Conservation (phyloP, 2,329 filamentous ascomycete genomes). For the Colletotrichum sp. region DNA sequence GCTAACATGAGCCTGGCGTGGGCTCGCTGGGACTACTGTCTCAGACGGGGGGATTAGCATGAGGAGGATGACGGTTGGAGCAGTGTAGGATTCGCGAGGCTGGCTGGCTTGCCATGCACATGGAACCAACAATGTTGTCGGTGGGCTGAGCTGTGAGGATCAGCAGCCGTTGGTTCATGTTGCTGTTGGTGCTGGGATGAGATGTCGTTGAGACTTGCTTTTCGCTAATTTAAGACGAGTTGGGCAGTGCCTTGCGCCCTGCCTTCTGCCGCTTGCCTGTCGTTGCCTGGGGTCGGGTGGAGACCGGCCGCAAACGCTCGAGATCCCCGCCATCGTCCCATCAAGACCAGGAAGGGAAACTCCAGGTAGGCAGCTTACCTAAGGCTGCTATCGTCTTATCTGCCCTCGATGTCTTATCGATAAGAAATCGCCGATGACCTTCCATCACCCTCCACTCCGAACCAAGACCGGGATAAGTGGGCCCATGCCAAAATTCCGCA, state of each 20-base stretch:
- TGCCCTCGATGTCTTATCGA: neutral
- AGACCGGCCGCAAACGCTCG: neutral
- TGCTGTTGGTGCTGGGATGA: neutral
- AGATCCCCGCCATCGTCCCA: neutral
- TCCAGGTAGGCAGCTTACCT: neutral
- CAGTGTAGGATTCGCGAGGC: neutral
- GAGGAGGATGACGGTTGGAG: neutral
- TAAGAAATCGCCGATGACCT: neutral
- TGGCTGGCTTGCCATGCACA: neutral
- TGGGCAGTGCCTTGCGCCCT: neutral
- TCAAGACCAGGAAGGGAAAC: neutral
- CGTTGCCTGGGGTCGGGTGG: neutral
- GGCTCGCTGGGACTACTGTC: neutral
- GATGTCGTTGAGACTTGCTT: neutral
- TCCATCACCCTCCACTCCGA: neutral
- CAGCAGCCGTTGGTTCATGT: neutral
- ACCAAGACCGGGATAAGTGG: constrained; percentile 11
- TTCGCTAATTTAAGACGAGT: neutral
- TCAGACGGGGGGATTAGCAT: neutral
- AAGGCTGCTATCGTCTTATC: neutral
- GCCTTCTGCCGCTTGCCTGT: neutral
- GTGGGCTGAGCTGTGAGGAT: neutral
- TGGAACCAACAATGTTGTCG: neutral
- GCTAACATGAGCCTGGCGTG: neutral
- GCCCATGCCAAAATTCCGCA: neutral